Conservation (phyloP, 2,329 filamentous ascomycete genomes). For the Colletotrichum spinosum region DNA sequence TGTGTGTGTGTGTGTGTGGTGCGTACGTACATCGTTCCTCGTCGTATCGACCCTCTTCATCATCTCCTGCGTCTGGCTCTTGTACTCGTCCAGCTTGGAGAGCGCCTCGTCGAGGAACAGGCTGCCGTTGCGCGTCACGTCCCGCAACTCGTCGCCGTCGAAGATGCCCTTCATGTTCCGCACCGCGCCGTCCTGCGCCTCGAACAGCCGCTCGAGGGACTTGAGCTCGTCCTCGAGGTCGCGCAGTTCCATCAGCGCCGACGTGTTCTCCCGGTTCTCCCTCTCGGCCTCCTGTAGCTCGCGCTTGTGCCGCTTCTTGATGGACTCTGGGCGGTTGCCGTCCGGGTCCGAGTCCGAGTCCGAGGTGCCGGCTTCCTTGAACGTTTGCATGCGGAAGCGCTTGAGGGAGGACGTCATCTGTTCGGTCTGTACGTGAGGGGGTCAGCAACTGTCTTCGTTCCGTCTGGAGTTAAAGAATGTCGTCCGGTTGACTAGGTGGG, state of each 20-base stretch:
- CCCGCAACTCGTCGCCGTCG: conserved; percentile 9
- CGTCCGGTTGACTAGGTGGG: neutral
- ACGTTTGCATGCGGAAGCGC: conserved; percentile 69
- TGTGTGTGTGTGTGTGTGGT: too few species aligned
- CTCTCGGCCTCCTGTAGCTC: conserved; percentile 57
- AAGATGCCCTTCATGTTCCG: conserved; percentile 39
- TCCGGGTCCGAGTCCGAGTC: conserved; percentile 53
- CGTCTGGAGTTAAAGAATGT: neutral
- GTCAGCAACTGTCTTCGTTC: neutral
- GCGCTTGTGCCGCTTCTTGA: conserved; percentile 55
- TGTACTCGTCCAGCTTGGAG: conserved; percentile 65
- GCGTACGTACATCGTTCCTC: conserved; percentile 58
- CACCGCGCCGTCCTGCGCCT: conserved; percentile 65
- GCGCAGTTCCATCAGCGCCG: conserved; percentile 70
- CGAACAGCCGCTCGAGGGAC: conserved; percentile 67
- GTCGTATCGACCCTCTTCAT: conserved; percentile 66
- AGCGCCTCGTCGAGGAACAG: conserved; percentile 65
- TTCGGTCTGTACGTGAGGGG: conserved; percentile 59
- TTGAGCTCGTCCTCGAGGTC: conserved; percentile 74
- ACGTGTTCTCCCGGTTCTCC: conserved; percentile 72
- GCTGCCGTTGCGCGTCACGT: conserved; percentile 10
- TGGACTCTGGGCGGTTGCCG: conserved; percentile 54
- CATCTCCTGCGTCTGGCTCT: conserved; percentile 67
- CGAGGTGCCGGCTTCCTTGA: conserved; percentile 46
- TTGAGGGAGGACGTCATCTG: conserved; percentile 73